Percentiles rank a stretch among this genome's conserved stretches.
Evolutionary conservation across 805 yeast species (phyloP).

Genomic region (Spathaspora hagerdaliae): DNA sequence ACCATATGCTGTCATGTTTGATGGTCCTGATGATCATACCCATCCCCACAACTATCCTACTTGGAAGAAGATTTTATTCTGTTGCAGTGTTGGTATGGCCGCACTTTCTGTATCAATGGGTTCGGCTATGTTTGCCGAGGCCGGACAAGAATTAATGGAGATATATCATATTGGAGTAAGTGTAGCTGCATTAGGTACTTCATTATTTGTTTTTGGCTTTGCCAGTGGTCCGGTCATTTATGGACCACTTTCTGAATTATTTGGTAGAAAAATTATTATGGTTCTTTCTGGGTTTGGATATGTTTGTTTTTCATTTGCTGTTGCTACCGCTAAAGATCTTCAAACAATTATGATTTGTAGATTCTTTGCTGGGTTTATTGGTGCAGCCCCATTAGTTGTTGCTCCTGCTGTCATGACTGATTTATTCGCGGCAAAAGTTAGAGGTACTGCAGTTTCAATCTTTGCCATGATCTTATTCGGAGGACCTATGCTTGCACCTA

Average conservation of each 20-base stretch:
- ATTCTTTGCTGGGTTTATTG: slow-evolving; percentile 75
- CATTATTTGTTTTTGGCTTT: slow-evolving; percentile 86
- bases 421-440: slow-evolving; percentile 55
- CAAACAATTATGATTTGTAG: slow-evolving; percentile 77
- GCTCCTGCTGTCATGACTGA: slow-evolving; percentile 87
- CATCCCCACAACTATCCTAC: slow-evolving; percentile 79
- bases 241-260: slow-evolving; percentile 42
- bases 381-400: slow-evolving; percentile 82
- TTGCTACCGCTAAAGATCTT: slow-evolving; percentile 72
- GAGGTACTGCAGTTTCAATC: slow-evolving; percentile 74
- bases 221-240: slow-evolving; percentile 89
- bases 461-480: slow-evolving; percentile 71
- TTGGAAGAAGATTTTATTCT: slow-evolving; percentile 18
- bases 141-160: slow-evolving; percentile 43
- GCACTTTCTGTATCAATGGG: slow-evolving; percentile 60
- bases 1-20: slow-evolving; percentile 63
- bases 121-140: slow-evolving; percentile 77
- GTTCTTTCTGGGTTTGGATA: slow-evolving; percentile 37
- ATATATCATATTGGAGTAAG: slow-evolving; percentile 57
- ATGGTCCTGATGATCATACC: slow-evolving; percentile 74
- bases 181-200: slow-evolving; percentile 71
- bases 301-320: slow-evolving; percentile 50
- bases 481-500: slow-evolving; percentile 83
- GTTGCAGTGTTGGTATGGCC: slow-evolving; percentile 25
- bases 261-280: slow-evolving; percentile 40